Conservation (phyloP, 108 stramenopile genomes). For the Stephanodiscus triporus region DNA sequence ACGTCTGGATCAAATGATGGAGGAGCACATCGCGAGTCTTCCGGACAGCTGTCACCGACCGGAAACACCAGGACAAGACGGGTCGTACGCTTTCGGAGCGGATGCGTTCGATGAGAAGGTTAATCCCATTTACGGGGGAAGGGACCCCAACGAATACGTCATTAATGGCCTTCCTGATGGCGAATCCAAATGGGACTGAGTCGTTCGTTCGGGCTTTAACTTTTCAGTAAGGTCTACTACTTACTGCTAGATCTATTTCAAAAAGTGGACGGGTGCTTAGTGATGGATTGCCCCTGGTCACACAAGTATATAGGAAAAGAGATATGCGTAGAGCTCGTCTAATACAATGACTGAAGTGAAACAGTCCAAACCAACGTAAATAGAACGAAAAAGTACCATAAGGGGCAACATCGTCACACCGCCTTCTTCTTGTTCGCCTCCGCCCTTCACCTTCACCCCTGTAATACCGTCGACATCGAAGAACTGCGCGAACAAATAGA, state of each 20-base stretch:
- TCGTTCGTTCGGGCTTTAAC: background rate
- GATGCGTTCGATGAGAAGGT: conserved; percentile 45
- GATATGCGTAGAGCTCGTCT: no score
- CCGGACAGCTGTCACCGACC: conserved; percentile 49
- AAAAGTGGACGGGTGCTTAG: background rate
- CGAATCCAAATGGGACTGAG: conserved; percentile 5
- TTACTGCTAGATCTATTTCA: background rate
- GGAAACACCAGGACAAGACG: conserved; percentile 33
- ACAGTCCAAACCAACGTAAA: background rate
- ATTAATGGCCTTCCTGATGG: conserved; percentile 3
- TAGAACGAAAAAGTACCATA: no score
- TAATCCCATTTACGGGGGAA: conserved; percentile 36
- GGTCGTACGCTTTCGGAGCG: conserved; percentile 28
- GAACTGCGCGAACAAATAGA: conserved; percentile 89
- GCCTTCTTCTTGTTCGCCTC: conserved; percentile 47
- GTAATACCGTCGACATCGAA: conserved; percentile 83
- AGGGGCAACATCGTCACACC: conserved; percentile 25
- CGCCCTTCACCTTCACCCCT: conserved; percentile 53
- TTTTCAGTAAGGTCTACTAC: background rate
- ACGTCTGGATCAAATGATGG: conserved; percentile 49
- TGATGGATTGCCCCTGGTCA: no score
- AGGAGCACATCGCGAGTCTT: conserved; percentile 49
- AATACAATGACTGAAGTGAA: background rate
- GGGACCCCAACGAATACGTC: conserved; percentile 19
- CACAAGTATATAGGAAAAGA: no score